Conservation (phyloP, 2,329 filamentous ascomycete genomes). For the Alternaria consortialis region DNA sequence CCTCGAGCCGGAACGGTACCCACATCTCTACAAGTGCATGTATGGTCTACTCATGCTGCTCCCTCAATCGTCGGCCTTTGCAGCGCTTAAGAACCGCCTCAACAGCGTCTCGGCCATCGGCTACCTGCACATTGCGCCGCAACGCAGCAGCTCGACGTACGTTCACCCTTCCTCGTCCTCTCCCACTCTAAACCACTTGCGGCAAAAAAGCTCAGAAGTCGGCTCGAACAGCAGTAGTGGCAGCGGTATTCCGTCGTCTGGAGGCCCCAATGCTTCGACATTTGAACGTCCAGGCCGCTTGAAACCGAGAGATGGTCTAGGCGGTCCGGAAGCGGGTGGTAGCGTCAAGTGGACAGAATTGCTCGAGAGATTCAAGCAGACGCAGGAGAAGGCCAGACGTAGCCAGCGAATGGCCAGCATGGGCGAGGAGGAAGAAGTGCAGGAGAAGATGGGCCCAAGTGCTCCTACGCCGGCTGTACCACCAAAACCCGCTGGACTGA, state of each 20-base stretch:
- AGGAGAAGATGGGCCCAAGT: slow-evolving; percentile 40
- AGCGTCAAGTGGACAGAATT: slow-evolving; percentile 92
- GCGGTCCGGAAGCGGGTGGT: slow-evolving; percentile 67
- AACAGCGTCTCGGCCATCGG: slow-evolving; percentile 98
- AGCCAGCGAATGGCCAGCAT: slow-evolving; percentile 65
- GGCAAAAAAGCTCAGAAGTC: slow-evolving; percentile 54
- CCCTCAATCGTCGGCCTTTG: slow-evolving; percentile 97
- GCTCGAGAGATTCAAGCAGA: slow-evolving; percentile 90
- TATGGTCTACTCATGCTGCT: slow-evolving; percentile 97
- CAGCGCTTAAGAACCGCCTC: slow-evolving; percentile 91
- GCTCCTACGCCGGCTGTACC: slow-evolving; percentile 39
- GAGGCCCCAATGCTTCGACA: slow-evolving; percentile 40
- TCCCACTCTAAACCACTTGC: slow-evolving; percentile 51
- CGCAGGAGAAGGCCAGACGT: slow-evolving; percentile 85
- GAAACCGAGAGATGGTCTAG: slow-evolving; percentile 65
- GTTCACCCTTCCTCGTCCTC: slow-evolving; percentile 52
- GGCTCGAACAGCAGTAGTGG: slow-evolving; percentile 41
- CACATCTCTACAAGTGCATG: slow-evolving; percentile 95
- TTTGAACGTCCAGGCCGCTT: slow-evolving; percentile 70
- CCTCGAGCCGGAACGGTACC: slow-evolving; percentile 92
- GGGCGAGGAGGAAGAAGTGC: slow-evolving; percentile 45
- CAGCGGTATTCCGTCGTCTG: slow-evolving; percentile 31
- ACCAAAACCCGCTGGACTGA: slow-evolving; percentile 30
- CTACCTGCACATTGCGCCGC: slow-evolving; percentile 82
- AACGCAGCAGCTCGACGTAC: slow-evolving; percentile 73